phyloP scores from a whole-genome alignment of 129 eudicot genomes.

The carrot (Daucus carota) region DNA sequence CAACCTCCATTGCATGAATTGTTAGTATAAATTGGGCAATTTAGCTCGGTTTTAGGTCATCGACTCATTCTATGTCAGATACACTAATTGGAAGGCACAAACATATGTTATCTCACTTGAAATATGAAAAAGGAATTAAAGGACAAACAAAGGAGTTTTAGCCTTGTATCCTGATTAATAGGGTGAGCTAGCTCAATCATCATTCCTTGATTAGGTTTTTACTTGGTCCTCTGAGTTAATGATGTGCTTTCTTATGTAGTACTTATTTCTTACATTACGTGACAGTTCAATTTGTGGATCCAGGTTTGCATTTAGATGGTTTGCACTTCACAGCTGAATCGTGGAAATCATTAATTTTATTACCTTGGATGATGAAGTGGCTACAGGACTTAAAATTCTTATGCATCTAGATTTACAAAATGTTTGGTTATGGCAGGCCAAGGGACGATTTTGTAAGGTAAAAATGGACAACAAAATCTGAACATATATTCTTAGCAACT shows the following conservation, averaged over 20 bases:
- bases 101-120: too few relatives aligned
- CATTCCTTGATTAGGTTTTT: neutral
- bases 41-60: neutral
- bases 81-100: neutral
- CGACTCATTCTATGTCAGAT: neutral
- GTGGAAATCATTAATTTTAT: neutral
- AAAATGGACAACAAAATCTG: neutral
- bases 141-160: too few relatives aligned
- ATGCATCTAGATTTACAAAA: slow-evolving; percentile 29
- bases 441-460: slow-evolving; percentile 60
- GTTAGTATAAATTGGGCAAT: neutral
- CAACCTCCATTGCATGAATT: too few relatives aligned
- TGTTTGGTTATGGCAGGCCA: slow-evolving; percentile 65
- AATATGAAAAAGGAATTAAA: too few relatives aligned
- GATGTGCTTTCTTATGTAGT: too few relatives aligned
- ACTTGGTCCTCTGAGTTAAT: neutral
- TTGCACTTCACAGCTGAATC: neutral
- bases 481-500: neutral
- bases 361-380: neutral
- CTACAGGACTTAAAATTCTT: neutral
- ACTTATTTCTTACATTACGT: too few relatives aligned
- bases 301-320: slow-evolving; percentile 1
- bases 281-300: neutral
- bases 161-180: neutral
- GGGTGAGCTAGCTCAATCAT: neutral